A percentile compares a stretch with the other conserved stretches of the same genome.
Evolutionary conservation across 768 basidiomycete species (phyloP).

Genomic region (Calocybe cyanea): DNA sequence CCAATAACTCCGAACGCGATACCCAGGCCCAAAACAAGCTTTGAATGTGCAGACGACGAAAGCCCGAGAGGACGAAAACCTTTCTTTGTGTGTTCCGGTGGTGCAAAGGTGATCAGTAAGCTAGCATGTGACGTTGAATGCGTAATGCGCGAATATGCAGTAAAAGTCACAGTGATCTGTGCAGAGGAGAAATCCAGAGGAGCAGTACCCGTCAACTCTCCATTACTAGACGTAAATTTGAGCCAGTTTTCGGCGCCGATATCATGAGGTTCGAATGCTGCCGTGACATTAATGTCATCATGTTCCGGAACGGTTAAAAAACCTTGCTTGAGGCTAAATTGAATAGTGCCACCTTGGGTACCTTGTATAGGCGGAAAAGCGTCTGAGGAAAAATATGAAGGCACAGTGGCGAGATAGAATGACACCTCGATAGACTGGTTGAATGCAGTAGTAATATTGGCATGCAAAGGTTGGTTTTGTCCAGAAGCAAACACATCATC

Average conservation of each 20-base stretch:
- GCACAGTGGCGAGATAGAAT: conserved; percentile 61
- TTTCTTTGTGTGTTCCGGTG: conserved; percentile 34
- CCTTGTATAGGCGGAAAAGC: conserved; percentile 54
- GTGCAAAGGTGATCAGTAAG: conserved; percentile 46
- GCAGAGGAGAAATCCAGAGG: conserved; percentile 40
- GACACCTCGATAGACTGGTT: conserved; percentile 66
- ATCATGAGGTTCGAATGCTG: conserved; percentile 48
- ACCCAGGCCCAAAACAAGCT: conserved; percentile 53
- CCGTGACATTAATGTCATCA: conserved; percentile 49
- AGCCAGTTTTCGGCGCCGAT: conserved; percentile 42
- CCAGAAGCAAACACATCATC: conserved; percentile 32
- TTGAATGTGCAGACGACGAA: conserved; percentile 40
- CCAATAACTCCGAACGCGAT: conserved; percentile 63
- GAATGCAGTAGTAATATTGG: conserved; percentile 57
- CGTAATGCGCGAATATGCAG: conserved; percentile 61
- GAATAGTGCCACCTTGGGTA: conserved; percentile 45
- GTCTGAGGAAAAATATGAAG: conserved; percentile 66
- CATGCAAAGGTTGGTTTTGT: conserved; percentile 42
- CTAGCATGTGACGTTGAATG: conserved; percentile 70
- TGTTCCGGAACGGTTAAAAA: conserved; percentile 49
- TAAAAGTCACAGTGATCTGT: conserved; percentile 53
- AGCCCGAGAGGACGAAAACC: conserved; percentile 30
- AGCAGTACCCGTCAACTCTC: conserved; percentile 52
- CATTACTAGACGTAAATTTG: conserved; percentile 41
- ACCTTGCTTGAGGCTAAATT: conserved; percentile 52